A percentile compares a stretch with the other conserved stretches of the same genome.
Evolutionary conservation across 495 filamentous ascomycete species (phyloP).

Genomic region (Daldinia concentrica): DNA sequence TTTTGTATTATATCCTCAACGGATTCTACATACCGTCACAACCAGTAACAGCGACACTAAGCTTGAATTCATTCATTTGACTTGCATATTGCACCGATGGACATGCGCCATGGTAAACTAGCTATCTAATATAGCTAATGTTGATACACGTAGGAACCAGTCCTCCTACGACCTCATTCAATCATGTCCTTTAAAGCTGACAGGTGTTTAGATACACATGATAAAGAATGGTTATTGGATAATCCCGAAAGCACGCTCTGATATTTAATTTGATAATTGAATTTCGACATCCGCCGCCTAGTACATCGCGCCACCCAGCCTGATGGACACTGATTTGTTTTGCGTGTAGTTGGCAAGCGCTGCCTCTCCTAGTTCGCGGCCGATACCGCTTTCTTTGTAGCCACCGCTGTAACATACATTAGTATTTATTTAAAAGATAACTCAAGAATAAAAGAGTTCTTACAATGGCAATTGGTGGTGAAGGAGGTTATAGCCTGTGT

Average conservation of each 20-base stretch:
- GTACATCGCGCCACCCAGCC: constrained; percentile 57
- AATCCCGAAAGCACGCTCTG: constrained; percentile 5
- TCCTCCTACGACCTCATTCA: constrained; percentile 16
- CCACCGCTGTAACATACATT: constrained; percentile 62
- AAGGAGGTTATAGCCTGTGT: constrained; percentile 70
- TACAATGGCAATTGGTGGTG: constrained; percentile 78
- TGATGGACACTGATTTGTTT: constrained; percentile 67
- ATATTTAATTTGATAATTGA: constrained; percentile 6
- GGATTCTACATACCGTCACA: neutral
- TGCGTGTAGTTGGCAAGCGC: constrained; percentile 94
- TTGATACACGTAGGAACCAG: constrained; percentile 25
- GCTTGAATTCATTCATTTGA: neutral
- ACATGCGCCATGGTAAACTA: constrained; percentile 5
- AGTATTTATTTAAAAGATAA: neutral
- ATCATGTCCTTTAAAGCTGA: constrained; percentile 9
- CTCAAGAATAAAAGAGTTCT: neutral
- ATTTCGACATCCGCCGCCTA: constrained; percentile 34
- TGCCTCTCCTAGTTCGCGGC: constrained; percentile 93
- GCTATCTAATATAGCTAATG: constrained; percentile 16
- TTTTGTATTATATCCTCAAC: neutral
- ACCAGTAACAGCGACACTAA: neutral
- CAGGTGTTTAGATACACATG: constrained; percentile 7
- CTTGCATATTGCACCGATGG: constrained; percentile 19
- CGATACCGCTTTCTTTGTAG: constrained; percentile 92
- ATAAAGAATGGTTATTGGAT: constrained; percentile 11